A percentile compares a stretch with the other conserved stretches of the same genome.
Evolutionary conservation across 2,329 filamentous ascomycete species (phyloP).

Genomic region (Epichloe coenophiala): DNA sequence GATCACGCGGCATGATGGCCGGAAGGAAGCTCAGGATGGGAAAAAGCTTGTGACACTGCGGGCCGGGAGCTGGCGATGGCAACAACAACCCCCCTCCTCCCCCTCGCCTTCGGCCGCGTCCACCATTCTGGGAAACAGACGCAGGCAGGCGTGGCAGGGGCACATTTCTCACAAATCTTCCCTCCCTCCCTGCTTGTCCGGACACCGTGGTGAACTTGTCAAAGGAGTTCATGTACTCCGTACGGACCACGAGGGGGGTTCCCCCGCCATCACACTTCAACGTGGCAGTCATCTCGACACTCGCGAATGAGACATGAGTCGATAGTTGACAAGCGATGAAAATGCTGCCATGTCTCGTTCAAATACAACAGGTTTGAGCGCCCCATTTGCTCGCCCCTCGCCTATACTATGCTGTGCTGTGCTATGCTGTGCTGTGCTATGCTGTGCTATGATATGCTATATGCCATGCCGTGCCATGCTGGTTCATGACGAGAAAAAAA

Average conservation of each 20-base stretch:
- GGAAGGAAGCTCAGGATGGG: neutral
- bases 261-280: too few relatives aligned
- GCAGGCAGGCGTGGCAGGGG: too few relatives aligned
- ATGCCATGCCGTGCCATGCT: neutral
- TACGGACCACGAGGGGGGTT: too few relatives aligned
- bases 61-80: neutral
- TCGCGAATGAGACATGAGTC: too few relatives aligned
- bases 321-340: neutral
- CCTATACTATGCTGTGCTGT: too few relatives aligned
- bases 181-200: too few relatives aligned
- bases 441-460: too few relatives aligned
- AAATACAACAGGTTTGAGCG: neutral
- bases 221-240: too few relatives aligned
- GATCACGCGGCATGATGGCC: neutral
- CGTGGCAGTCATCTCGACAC: too few relatives aligned
- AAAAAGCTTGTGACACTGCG: neutral
- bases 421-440: neutral
- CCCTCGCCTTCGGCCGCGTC: neutral
- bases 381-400: neutral
- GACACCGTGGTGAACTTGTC: too few relatives aligned
- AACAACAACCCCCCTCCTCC: too few relatives aligned
- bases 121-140: neutral
- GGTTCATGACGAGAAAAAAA: neutral
- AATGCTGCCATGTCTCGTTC: neutral
- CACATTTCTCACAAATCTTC: too few relatives aligned